These are phyloP conservation scores for Bidens hawaiensis DNA, from an alignment of 140 eudicot species.

Conservation along the genomic window DNA sequence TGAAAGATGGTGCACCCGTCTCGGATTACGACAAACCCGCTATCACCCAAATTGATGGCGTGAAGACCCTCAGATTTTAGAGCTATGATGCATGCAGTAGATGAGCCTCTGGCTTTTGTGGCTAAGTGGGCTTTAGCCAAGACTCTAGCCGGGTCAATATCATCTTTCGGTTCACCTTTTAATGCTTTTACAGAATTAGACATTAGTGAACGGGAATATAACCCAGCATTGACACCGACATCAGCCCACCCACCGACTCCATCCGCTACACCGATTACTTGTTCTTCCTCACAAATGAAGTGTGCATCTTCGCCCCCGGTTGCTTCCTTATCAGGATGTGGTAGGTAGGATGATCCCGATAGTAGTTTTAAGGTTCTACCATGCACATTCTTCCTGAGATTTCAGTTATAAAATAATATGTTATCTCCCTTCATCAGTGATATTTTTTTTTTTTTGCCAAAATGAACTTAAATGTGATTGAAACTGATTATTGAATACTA, in stretches of 20 bases:
- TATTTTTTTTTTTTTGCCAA: background rate
- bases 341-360: conserved; percentile 74
- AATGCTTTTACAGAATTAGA: conserved; percentile 67
- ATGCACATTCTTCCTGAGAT: conserved; percentile 23
- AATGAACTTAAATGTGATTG: background rate
- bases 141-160: conserved; percentile 61
- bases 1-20: conserved; percentile 66
- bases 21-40: conserved; percentile 82
- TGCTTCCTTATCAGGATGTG: conserved; percentile 81
- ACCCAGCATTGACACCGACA: conserved; percentile 78
- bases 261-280: conserved; percentile 88
- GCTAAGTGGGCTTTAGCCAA: conserved; percentile 61
- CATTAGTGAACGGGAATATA: conserved; percentile 80
- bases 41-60: conserved; percentile 90
- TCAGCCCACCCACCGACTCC: conserved; percentile 99
- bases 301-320: conserved; percentile 98
- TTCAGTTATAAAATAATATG: background rate
- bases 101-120: conserved; percentile 71
- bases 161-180: conserved; percentile 45
- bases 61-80: conserved; percentile 59
- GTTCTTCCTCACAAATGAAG: conserved; percentile 73
- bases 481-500: background rate
- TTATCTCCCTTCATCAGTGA: background rate
- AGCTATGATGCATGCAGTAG: conserved; percentile 82
- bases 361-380: conserved; percentile 39